phyloP scores from a whole-genome alignment of 1,284 basidiomycete genomes.

The Cutaneotrichosporon sp. region DNA sequence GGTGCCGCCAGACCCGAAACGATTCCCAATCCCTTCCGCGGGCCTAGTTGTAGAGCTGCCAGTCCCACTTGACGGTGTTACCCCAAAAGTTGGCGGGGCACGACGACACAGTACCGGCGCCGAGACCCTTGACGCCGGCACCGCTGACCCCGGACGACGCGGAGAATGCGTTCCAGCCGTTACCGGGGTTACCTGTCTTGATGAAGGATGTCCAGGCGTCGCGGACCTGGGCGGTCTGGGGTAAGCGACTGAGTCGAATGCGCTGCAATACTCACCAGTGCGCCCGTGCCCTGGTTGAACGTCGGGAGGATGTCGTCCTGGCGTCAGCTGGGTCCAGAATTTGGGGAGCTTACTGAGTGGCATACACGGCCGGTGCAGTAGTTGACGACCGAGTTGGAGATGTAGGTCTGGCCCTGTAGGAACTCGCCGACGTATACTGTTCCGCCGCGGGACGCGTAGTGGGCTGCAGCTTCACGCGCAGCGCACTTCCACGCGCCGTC shows the following conservation, averaged over 20 bases:
- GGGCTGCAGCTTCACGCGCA: constrained; percentile 61
- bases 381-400: constrained; percentile 51
- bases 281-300: constrained; percentile 18
- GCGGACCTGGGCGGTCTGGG: constrained; percentile 18
- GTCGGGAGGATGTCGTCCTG: constrained; percentile 37
- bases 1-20: no score
- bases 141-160: constrained; percentile 24
- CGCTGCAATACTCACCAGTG: background rate
- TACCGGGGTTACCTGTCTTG: constrained; percentile 5
- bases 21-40: no score
- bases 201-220: constrained; percentile 35
- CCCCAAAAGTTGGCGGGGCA: constrained; percentile 37
- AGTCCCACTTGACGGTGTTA: constrained; percentile 25
- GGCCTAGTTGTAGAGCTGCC: constrained; percentile 27
- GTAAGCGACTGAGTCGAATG: background rate
- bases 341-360: constrained; percentile 16
- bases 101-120: constrained; percentile 14
- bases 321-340: background rate
- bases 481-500: constrained; percentile 58
- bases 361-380: constrained; percentile 28
- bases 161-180: background rate
- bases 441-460: constrained; percentile 61
- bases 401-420: constrained; percentile 62
- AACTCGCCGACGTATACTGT: constrained; percentile 67
- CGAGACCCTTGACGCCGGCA: constrained; percentile 16